Evolutionary conservation across 441 rosid genomes (phyloP).

Genomic region (Erodium trifolium): DNA sequence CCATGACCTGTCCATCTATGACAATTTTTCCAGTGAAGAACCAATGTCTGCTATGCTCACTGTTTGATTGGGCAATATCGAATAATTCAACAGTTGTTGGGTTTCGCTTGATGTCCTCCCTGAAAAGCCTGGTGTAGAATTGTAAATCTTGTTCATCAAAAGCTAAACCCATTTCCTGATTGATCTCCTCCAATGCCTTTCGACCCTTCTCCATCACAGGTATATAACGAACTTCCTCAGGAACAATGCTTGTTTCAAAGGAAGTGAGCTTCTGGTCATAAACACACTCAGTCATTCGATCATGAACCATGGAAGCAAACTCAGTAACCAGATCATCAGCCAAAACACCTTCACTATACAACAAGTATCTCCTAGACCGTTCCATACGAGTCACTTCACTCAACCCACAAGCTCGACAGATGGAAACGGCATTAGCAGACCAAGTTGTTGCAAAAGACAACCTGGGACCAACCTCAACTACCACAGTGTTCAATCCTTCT

Average conservation of each 20-base stretch:
- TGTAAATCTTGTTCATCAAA: constrained; percentile 93
- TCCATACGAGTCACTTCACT: constrained; percentile 75
- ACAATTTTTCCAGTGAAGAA: constrained; percentile 82
- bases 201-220: constrained; percentile 87
- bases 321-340: constrained; percentile 46
- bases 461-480: constrained; percentile 86
- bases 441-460: constrained; percentile 93
- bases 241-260: constrained; percentile 60
- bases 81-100: constrained; percentile 88
- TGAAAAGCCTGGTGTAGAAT: constrained; percentile 68
- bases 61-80: constrained; percentile 92
- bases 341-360: constrained; percentile 50
- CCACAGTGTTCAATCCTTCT: constrained; percentile 46
- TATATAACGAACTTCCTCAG: constrained; percentile 61
- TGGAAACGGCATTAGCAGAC: constrained; percentile 89
- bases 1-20: constrained; percentile 75
- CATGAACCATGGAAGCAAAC: constrained; percentile 79
- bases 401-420: constrained; percentile 72
- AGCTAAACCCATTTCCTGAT: constrained; percentile 86
- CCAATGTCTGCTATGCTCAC: constrained; percentile 96
- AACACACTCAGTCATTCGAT: constrained; percentile 84
- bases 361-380: constrained; percentile 74
- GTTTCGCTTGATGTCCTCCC: constrained; percentile 63
- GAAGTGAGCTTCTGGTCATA: constrained; percentile 52
- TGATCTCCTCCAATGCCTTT: constrained; percentile 78